Percentiles rank a stretch among this genome's conserved stretches.
Conservation (phyloP, 2,329 filamentous ascomycete species). For the Magnaporthiopsis poae region DNA sequence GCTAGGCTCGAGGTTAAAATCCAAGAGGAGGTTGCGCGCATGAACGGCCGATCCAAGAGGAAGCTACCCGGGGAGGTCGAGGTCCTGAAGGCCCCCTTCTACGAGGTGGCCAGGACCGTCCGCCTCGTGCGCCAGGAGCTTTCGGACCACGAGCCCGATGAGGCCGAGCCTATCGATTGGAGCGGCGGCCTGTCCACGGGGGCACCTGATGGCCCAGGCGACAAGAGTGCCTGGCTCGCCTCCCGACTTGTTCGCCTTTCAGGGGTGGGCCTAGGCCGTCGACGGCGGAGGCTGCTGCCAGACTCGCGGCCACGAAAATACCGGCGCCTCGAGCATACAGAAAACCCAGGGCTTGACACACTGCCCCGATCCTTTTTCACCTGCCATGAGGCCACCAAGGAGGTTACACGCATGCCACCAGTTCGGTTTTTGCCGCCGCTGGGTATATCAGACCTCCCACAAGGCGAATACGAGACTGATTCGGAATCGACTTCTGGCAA, state of each 20-base stretch:
- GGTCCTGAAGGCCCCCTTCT: constrained; percentile 41
- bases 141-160: neutral
- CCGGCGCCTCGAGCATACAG: neutral
- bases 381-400: neutral
- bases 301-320: neutral
- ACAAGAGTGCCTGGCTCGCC: neutral
- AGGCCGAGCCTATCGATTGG: neutral
- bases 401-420: neutral
- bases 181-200: neutral
- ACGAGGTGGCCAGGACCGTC: constrained; percentile 21
- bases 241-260: neutral
- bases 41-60: constrained; percentile 22
- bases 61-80: constrained; percentile 34
- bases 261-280: neutral
- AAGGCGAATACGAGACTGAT: neutral
- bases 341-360: constrained; percentile 13
- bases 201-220: neutral
- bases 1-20: neutral
- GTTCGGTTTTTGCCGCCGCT: neutral
- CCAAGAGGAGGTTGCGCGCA: constrained; percentile 1
- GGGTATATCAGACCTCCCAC: neutral
- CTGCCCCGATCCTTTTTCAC: constrained; percentile 13
- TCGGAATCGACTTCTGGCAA: neutral
- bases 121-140: constrained; percentile 4
- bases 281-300: neutral